Percentiles rank a stretch among this genome's conserved stretches.
phyloP scores from a whole-genome alignment of 2,329 filamentous ascomycete species.

The Herpotrichia juniperi region DNA sequence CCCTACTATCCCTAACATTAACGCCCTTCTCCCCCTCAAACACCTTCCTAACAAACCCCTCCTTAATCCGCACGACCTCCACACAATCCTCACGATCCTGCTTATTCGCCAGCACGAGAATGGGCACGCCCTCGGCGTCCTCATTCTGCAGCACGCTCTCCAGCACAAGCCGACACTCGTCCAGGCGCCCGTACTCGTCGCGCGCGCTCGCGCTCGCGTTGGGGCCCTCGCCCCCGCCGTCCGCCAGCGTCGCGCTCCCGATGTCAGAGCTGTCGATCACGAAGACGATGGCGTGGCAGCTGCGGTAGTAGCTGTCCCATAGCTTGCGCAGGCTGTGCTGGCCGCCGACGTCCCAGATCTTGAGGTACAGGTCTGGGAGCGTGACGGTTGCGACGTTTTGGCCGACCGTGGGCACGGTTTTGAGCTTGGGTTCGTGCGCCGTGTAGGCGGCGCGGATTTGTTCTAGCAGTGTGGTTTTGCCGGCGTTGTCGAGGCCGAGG shows the following conservation, averaged over 20 bases:
- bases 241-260: conserved; percentile 66
- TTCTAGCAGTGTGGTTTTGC: conserved; percentile 97
- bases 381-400: conserved; percentile 95
- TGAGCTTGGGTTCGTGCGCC: conserved; percentile 69
- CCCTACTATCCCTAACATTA: conserved; percentile 86
- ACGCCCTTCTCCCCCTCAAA: conserved; percentile 92
- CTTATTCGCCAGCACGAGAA: conserved; percentile 94
- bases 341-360: conserved; percentile 97
- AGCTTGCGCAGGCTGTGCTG: conserved; percentile 87
- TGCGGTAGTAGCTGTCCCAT: conserved; percentile 95
- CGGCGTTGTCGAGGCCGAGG: conserved; percentile 95
- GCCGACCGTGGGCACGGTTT: conserved; percentile 94
- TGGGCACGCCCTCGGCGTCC: conserved; percentile 88
- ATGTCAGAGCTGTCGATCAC: conserved; percentile 96
- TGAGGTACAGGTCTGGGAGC: conserved; percentile 78
- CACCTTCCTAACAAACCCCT: conserved; percentile 91
- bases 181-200: conserved; percentile 65
- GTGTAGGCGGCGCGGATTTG: conserved; percentile 91
- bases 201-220: not conserved
- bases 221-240: not conserved
- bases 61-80: conserved; percentile 96
- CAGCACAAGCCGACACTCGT: conserved; percentile 87
- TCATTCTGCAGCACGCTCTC: conserved; percentile 88
- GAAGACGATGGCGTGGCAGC: conserved; percentile 96
- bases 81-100: conserved; percentile 97